Evolutionary conservation across 2,329 filamentous ascomycete genomes (phyloP), one percentile per base, ranked within the genome.

Genomic region (Dactylella cylindrospora): DNA sequence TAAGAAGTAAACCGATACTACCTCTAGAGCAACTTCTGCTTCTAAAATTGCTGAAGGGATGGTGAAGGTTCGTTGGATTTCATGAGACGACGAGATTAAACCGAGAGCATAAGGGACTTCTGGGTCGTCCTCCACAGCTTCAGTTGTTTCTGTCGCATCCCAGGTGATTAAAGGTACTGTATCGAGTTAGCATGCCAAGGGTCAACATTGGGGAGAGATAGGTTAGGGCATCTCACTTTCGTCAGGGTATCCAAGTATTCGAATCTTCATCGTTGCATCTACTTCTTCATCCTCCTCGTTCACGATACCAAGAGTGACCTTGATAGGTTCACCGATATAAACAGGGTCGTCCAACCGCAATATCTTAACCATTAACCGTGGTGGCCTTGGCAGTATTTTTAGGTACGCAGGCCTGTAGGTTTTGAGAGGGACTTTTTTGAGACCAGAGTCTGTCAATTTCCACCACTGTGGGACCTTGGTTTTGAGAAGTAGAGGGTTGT

Each of bases 211-310:
- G 57, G 25, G 62, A 47, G 5, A 61, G 25, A 1, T 3, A 3
- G 17, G 17, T 19, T 25, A 8, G 29, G 28, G 2, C 45, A 33
- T 38, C 44, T 53, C 35, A 66, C 66, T 33, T 52, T 68, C 65
- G 22, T 68, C 66, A 10, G 77, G 73, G 36, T 74, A 75, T 25
- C 86, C 87, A 33, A 84, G 77, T 2, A 94, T 72, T 36, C 81
- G 77, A 15, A 86, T 78, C 65, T 90, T 84, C 5, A 95, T 74
- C 54, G 82, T 84, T 17, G 86, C 83, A 64, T 82, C 79, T 0
- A 88, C 86, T 12, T 86, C 81, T 62, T 88, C 85, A 3, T 89
- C 88, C 75, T 98, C 93, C 41, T 84, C 84, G 67, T 98, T 98
- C 53, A 83, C 70, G 2, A 96, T 75, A 35, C 85, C 80, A 31